Evolutionary conservation across 257 asterid genomes (phyloP), one percentile per base, ranked within the genome.

Genomic region (Fraxinus cuspidata): DNA sequence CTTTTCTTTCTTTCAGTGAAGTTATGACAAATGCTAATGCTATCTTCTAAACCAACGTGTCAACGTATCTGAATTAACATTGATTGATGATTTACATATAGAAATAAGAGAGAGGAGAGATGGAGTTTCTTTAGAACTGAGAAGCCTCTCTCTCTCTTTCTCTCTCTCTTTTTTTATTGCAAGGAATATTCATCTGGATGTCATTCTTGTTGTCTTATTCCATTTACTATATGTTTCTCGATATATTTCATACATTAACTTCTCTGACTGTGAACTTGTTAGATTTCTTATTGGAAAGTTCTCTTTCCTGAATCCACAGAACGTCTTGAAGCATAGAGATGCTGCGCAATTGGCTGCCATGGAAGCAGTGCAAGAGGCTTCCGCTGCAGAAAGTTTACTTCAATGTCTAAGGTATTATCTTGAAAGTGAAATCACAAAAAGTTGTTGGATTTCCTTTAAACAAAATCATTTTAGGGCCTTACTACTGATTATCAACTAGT

Each of bases 321-420:
- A 95, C 79, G 92, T 93, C 35, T 70, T 91, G 83, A 95, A 83
- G 92, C 89, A 91, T 84, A 90, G 98, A 87, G 96, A 90, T 77
- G 85, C 97, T 27, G 97, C 98, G 21, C 98, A 93, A 86, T 82
- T 89, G 27, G 97, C 98, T 79, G 99, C 99, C 47, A 88, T 89
- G 78, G 99, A 93, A 84, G 99, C 99, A 78, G 88, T 93, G 86
- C 96, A 91, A 83, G 98, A 91, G 84, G 98, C 98, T 82, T 90
- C 97, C 7, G 83, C 90, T 53, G 90, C 97, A 0, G 99, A 95
- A 85, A 89, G 88, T 78, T 87, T 95, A 74, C 98, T 95, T 81
- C 90, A 88, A 72, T 95, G 99, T 83, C 83, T 95, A 83, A 93
- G 98, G 99, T 95, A 90, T 68, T 78, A 84, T 75, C 66, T 56